Evolutionary conservation across 139 green algal species (phyloP), one percentile per base, ranked within the genome.

Genomic region (Tetratostichococcus sp.): DNA sequence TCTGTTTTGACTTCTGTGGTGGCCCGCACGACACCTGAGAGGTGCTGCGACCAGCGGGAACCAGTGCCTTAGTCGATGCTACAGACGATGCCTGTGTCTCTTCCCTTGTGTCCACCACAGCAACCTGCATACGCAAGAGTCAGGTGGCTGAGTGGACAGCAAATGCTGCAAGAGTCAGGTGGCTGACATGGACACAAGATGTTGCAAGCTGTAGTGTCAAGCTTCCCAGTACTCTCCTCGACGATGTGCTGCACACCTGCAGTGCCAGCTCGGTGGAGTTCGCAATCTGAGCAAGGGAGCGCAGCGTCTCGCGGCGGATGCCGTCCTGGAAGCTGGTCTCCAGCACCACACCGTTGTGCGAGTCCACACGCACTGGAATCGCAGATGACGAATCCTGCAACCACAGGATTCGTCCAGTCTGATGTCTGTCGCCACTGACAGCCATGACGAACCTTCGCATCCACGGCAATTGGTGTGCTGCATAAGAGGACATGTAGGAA

Each of bases 221-320:
- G 6, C 39, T 21, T 50, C 6, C 39, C 6, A 50, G 39, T 21
- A 50, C 39, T 50, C 11, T 50, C 39, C 8, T 50, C 39, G 39
- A n/a, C n/a, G n/a, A n/a, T n/a, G 39, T 50, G 17, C 23, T 14
- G 25, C 75, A 74, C 17, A 88, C 86, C 76, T 95, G 86, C 72
- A 97, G 77, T 5, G 77, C 16, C 26, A 94, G 75, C 50, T 84
- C 75, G 1, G 82, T 91, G 62, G 68, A 67, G 76, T 97, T 97
- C 69, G 82, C 35, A 0, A 97, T 62, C 72, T 82, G 77, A 43
- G 84, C 92, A 73, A 95, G 84, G 35, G 77, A 81, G 30, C 92
- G 91, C 59, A 96, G 85, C 66, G 83, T 32, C 72, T 92, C 87
- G 22, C 78, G 80, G 23, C 83, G 86, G 11, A 81, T 58, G 14